Evolutionary conservation across 306 rosid genomes (phyloP).

Genomic region (Pachyrhizus erosus): DNA sequence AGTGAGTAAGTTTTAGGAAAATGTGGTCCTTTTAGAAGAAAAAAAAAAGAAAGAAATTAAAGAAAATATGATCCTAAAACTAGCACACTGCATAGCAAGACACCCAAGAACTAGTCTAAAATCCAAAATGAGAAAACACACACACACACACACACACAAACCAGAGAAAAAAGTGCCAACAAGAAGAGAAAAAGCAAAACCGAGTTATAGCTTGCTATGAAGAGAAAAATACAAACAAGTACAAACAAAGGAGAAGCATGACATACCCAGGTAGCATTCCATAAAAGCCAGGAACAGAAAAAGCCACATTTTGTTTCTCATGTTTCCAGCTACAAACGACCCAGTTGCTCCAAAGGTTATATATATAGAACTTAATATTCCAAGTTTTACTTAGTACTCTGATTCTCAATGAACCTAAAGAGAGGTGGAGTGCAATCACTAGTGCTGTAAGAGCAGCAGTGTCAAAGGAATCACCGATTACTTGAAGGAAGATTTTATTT

Average conservation of each 20-base stretch:
- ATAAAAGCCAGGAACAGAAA: conserved; percentile 53
- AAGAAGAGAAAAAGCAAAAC: conserved; percentile 35
- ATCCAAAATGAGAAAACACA: background rate
- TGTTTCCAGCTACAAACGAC: conserved; percentile 33
- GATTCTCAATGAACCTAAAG: background rate
- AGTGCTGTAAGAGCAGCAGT: background rate
- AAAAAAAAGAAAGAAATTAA: no score
- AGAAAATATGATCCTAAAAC: conserved; percentile 5
- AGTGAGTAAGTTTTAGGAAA: background rate
- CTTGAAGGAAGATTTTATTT: conserved; percentile 58
- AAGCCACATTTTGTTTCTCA: conserved; percentile 58
- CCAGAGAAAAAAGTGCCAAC: background rate
- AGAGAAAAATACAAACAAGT: background rate
- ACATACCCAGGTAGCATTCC: conserved; percentile 66
- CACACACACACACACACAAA: no score
- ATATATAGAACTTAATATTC: conserved; percentile 19
- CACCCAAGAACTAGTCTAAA: conserved; percentile 7
- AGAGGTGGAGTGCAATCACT: background rate
- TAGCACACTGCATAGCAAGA: background rate
- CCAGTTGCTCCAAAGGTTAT: conserved; percentile 1
- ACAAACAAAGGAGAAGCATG: conserved; percentile 21
- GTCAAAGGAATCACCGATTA: conserved; percentile 66
- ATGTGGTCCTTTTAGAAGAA: background rate
- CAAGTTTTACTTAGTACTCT: conserved; percentile 13
- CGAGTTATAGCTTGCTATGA: conserved; percentile 40